A percentile compares a stretch with the other conserved stretches of the same genome.
Evolutionary conservation across 2,329 filamentous ascomycete genomes (phyloP).

Genomic region (Bipolaris sorokiniana): DNA sequence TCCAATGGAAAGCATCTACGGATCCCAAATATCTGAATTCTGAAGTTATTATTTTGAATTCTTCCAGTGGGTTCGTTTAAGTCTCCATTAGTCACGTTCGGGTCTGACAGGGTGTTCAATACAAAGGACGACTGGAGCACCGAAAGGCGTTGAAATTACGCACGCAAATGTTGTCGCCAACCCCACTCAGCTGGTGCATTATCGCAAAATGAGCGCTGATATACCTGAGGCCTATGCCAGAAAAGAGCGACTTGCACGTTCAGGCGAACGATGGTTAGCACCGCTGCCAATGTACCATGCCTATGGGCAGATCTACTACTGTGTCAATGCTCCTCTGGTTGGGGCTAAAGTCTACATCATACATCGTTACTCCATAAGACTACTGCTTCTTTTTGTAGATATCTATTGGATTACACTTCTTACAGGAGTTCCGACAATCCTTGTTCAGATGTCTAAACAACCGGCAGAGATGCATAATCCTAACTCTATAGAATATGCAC

Average conservation of each 20-base stretch:
- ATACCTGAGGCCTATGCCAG: too few relatives aligned
- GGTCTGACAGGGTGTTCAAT: too few relatives aligned
- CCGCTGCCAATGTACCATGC: conserved; percentile 50
- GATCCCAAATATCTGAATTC: neutral
- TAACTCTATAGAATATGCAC: too few relatives aligned
- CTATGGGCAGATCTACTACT: conserved; percentile 43
- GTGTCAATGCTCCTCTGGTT: neutral
- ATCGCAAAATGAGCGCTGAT: neutral
- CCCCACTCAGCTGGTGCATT: conserved; percentile 14
- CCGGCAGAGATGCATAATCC: too few relatives aligned
- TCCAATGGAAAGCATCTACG: neutral
- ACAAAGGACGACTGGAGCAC: conserved; percentile 47
- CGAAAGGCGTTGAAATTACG: conserved; percentile 52
- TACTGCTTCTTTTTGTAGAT: neutral
- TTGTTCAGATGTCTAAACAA: neutral
- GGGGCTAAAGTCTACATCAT: neutral
- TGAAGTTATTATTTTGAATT: neutral
- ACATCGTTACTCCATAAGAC: conserved; percentile 32
- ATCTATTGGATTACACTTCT: neutral
- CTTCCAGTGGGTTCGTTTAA: neutral
- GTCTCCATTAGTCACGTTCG: too few relatives aligned
- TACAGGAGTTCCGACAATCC: neutral
- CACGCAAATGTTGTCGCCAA: conserved; percentile 51
- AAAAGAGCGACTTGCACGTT: neutral
- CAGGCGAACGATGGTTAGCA: conserved; percentile 50